These are phyloP conservation scores for Chrysoporthe deuterocubensis DNA, from an alignment of 2,329 filamentous ascomycete genomes.

Conservation along the genomic window DNA sequence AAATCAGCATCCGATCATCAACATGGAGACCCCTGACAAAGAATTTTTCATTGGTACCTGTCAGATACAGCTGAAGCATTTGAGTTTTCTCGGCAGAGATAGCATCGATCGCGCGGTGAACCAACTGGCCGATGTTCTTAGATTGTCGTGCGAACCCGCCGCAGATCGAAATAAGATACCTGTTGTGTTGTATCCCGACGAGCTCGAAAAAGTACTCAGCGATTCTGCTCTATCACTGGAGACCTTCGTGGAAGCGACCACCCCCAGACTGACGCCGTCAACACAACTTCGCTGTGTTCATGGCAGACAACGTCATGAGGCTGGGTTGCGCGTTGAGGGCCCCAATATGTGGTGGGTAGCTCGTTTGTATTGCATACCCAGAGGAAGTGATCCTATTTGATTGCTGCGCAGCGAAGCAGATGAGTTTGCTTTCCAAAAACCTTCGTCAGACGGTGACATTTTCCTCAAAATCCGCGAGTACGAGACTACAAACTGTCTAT, in stretches of 20 bases:
- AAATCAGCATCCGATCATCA: background rate
- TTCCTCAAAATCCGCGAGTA: too few species aligned
- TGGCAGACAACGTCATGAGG: constrained; percentile 1
- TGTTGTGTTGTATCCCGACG: constrained; percentile 2
- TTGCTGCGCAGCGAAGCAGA: too few species aligned
- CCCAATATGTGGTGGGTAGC: background rate
- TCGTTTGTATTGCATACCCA: too few species aligned
- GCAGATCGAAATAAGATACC: background rate
- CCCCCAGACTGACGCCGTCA: background rate
- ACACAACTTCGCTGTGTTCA: constrained; percentile 2
- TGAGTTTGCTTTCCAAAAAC: too few species aligned
- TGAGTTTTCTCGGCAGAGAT: constrained; percentile 2
- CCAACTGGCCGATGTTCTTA: constrained; percentile 1
- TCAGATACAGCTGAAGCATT: constrained; percentile 1
- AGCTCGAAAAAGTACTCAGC: background rate
- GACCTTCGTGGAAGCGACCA: background rate
- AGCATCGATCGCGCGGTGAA: constrained; percentile 1
- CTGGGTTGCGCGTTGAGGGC: background rate
- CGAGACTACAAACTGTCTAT: too few species aligned
- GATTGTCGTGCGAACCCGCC: background rate
- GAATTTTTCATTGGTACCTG: constrained; percentile 3
- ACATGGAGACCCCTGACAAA: background rate
- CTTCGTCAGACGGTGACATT: too few species aligned
- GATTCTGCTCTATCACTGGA: constrained; percentile 2
- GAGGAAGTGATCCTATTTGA: too few species aligned